Conservation (phyloP, 2,329 filamentous ascomycete genomes). For the Fusarium coffeatum region DNA sequence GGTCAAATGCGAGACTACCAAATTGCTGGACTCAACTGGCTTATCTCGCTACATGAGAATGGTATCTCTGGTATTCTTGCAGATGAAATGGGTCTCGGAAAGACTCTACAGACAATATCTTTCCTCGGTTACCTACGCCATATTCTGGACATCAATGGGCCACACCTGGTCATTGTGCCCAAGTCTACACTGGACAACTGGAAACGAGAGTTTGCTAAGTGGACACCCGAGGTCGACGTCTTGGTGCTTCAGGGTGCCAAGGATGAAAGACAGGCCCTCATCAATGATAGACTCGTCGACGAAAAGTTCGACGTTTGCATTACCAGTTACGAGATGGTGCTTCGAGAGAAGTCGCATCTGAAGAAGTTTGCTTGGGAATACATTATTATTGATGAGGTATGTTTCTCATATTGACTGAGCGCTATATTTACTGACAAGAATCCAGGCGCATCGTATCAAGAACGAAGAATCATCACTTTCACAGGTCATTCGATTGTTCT, state of each 20-base stretch:
- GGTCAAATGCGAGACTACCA: constrained; percentile 97
- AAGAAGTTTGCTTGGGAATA: constrained; percentile 99
- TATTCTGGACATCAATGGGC: constrained; percentile 87
- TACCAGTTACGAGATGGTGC: constrained; percentile 98
- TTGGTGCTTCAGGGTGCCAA: constrained; percentile 94
- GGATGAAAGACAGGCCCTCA: constrained; percentile 88
- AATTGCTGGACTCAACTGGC: constrained; percentile 94
- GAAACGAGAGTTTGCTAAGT: constrained; percentile 92
- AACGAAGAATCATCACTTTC: constrained; percentile 98
- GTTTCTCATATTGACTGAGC: neutral
- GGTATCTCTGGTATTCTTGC: constrained; percentile 98
- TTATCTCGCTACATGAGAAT: constrained; percentile 97
- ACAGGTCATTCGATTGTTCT: constrained; percentile 95
- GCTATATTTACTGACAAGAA: constrained; percentile 26
- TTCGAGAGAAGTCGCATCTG: constrained; percentile 91
- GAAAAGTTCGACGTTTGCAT: constrained; percentile 98
- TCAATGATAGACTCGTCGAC: constrained; percentile 89
- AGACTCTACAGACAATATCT: constrained; percentile 96
- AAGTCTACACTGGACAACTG: constrained; percentile 99
- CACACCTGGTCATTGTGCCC: constrained; percentile 90
- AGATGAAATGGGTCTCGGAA: constrained; percentile 98
- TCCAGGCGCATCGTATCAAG: constrained; percentile 89
- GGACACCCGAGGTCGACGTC: constrained; percentile 96
- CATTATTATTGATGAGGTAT: constrained; percentile 92
- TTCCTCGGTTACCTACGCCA: constrained; percentile 96